Base-by-base conservation (phyloP, 2,329 filamentous ascomycete genomes). In the Fusarium virguliforme region DNA sequence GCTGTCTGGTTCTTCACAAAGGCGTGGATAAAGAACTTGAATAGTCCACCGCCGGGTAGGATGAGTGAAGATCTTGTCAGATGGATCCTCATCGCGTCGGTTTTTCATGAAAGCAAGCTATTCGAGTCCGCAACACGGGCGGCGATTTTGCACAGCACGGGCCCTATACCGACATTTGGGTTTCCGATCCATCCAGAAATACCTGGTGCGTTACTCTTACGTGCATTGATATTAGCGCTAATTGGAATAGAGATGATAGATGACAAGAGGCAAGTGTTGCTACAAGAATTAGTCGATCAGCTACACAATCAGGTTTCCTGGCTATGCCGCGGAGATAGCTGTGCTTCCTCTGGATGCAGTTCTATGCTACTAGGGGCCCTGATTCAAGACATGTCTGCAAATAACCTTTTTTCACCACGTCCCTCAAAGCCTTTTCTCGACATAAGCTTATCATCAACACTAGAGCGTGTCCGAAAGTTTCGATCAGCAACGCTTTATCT, bases 21-120 rank as follows among this genome's bases (percentile, higher is more conserved):
- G 4, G 6, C n/a, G 4, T 74, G 70, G 71, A 10, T 69, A 6
- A 5, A n/a, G 22, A 43, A 65, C 8, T n/a, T 72, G 30, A 51
- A 35, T 13, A 22, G 15, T 15, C n/a, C 22, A 34, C 13, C 12
- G 50, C n/a, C 60, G 53, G 3, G 37, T 6, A 3, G 5, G 6
- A 37, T 59, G 8, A 40, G 55, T 15, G 13, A 35, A 26, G 60
- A 63, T 18, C 57, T 74, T 15, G 34, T 51, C 4, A 34, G 43
- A 10, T 60, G 51, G 22, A 68, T 74, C 28, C 37, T 74, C 3
- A 62, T 67, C 22, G 63, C 65, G 1, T 68, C 38, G 13, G 62
- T 71, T 1, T 71, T 71, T 26, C 24, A 60, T 4, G 48, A 60
- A 1, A 15, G 37, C 8, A 9, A 5, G 4, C 18, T 60, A 9